These are phyloP conservation scores for Paraphoma chrysanthemicola DNA, from an alignment of 2,329 filamentous ascomycete genomes.

Conservation along the genomic window DNA sequence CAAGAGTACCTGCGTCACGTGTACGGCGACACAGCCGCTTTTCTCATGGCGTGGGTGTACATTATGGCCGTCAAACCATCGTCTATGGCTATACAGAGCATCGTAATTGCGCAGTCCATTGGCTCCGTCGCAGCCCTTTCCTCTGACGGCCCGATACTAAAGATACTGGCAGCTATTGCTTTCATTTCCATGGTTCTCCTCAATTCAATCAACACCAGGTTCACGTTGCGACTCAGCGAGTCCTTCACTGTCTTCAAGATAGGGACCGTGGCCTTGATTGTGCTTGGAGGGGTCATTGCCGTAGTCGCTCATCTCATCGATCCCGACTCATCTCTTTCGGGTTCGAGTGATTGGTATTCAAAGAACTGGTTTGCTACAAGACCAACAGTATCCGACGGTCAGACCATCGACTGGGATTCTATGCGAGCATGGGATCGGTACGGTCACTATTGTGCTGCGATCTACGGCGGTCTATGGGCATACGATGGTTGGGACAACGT, in stretches of 20 bases:
- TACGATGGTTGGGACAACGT: conserved; percentile 73
- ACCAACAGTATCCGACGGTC: conserved; percentile 56
- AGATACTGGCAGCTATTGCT: conserved; percentile 45
- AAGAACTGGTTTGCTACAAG: conserved; percentile 64
- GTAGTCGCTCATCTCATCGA: conserved; percentile 39
- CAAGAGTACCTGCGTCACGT: conserved; percentile 69
- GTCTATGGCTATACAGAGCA: conserved; percentile 68
- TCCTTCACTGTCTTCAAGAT: conserved; percentile 52
- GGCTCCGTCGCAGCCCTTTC: conserved; percentile 52
- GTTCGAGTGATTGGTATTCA: conserved; percentile 45
- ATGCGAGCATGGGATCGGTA: conserved; percentile 65
- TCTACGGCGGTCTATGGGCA: conserved; percentile 69
- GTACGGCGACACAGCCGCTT: conserved; percentile 67
- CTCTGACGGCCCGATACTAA: conserved; percentile 32
- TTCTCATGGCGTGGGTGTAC: conserved; percentile 71
- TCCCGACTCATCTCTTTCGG: conserved; percentile 36
- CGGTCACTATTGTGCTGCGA: conserved; percentile 65
- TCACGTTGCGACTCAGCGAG: conserved; percentile 50
- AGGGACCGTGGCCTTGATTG: conserved; percentile 39
- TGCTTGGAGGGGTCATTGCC: conserved; percentile 37
- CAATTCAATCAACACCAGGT: conserved; percentile 54
- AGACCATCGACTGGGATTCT: conserved; percentile 40
- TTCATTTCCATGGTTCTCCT: conserved; percentile 50
- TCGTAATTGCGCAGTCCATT: conserved; percentile 62
- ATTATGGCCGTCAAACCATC: conserved; percentile 70